Evolutionary conservation across 371 early-diverging fungal genomes (phyloP).

Genomic region (Haplosporangium sp.): DNA sequence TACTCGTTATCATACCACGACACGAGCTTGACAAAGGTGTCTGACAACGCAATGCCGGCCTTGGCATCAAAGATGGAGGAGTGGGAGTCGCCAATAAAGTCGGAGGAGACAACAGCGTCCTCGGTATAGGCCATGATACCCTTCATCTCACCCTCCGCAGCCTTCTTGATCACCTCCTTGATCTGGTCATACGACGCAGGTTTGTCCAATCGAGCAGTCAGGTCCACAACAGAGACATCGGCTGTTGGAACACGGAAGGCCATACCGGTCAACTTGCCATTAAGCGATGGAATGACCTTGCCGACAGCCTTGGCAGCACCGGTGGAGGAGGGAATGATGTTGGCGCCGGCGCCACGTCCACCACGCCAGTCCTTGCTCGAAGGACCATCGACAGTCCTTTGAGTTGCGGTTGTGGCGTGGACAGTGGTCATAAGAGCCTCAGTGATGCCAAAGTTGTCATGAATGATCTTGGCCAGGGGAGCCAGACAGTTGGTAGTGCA

Average conservation of each 20-base stretch:
- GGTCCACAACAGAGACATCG: slow-evolving; percentile 99
- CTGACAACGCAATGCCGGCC: slow-evolving; percentile 97
- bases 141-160: slow-evolving; percentile 85
- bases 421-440: slow-evolving; percentile 97
- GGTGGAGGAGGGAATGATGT: slow-evolving; percentile 99
- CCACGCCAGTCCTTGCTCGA: slow-evolving; percentile 97
- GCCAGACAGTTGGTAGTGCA: slow-evolving; percentile 99
- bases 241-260: slow-evolving; percentile 98
- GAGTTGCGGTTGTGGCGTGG: slow-evolving; percentile 99
- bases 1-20: slow-evolving; percentile 96
- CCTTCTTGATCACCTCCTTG: slow-evolving; percentile 86
- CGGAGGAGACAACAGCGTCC: slow-evolving; percentile 98
- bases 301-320: slow-evolving; percentile 99
- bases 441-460: slow-evolving; percentile 93
- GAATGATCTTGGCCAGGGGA: slow-evolving; percentile 97
- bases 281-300: slow-evolving; percentile 97
- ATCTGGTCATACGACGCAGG: slow-evolving; percentile 92
- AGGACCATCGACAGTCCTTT: slow-evolving; percentile 99
- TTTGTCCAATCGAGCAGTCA: slow-evolving; percentile 94
- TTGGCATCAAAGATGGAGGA: slow-evolving; percentile 97
- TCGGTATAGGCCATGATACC: slow-evolving; percentile 97
- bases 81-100: slow-evolving; percentile 93
- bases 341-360: slow-evolving; percentile 95
- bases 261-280: slow-evolving; percentile 99
- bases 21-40: slow-evolving; percentile 98